Evolutionary conservation across 2,329 filamentous ascomycete genomes (phyloP), one percentile per base, ranked within the genome.

Genomic region (Verticillium klebahnii): DNA sequence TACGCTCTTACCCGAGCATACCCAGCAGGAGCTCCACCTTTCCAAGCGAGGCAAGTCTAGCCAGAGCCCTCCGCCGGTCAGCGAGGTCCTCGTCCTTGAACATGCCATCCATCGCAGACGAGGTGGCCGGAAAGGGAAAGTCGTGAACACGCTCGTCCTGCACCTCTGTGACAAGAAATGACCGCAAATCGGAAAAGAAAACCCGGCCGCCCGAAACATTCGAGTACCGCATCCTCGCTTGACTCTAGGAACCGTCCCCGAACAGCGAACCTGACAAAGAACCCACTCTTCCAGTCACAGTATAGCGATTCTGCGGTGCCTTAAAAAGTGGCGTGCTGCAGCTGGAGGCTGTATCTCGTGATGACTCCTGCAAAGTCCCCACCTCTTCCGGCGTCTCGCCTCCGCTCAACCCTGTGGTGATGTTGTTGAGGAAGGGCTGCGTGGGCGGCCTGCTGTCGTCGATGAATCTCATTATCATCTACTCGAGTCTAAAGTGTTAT

Each of bases 401-500:
- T 55, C 12, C 11, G 19, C 15, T 55, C 25, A 14, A 9, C 12
- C 39, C 17, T 14, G 14, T 45, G 8, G 9, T n/a, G 39, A 17
- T 45, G 39, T 15, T 17, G 17, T 17, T 15, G 39, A 9, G 14
- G n/a, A n/a, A n/a, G n/a, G 39, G 5, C 15, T 7, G 4, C 34
- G 7, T 9, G 34, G 7, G 5, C 12, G 61, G 37, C 9, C 50
- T 29, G 17, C 39, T 57, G 5, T 61, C 65, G 2, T 60, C 34
- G 0, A 60, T 36, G 9, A 39, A 39, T 45, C 64, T 63, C 15
- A 63, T 55, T 8, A 67, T 60, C 39, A 63, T 61, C 63, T 63
- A 67, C 37, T 66, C 65, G 11, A 64, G 55, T 12, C 45, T 57
- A 7, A 54, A 1, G 62, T 55, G 45, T 62, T 65, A 17, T 59